Conservation (phyloP, 1,139 yeast genomes). For the Suhomyces taliae region DNA sequence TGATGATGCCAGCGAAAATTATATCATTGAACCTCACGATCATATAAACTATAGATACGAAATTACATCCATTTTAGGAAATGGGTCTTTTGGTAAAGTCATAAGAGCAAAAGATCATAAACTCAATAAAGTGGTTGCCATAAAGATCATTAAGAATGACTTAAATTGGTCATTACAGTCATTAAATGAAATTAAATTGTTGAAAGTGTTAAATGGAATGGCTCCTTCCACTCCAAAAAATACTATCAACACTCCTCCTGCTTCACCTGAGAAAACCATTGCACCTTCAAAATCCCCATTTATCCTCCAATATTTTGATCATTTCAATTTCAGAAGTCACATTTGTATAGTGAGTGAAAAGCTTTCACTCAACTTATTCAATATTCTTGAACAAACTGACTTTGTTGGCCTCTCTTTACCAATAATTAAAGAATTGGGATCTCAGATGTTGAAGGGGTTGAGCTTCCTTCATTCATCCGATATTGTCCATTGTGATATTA, state of each 20-base stretch:
- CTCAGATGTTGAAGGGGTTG: slow-evolving; percentile 60
- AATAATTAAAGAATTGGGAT: slow-evolving; percentile 51
- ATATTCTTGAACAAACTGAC: slow-evolving; percentile 58
- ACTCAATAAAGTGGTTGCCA: slow-evolving; percentile 53
- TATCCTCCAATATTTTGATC: slow-evolving; percentile 60
- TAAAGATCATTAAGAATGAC: slow-evolving; percentile 75
- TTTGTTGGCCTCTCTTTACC: slow-evolving; percentile 62
- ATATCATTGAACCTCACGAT: slow-evolving; percentile 56
- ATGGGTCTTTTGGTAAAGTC: slow-evolving; percentile 85
- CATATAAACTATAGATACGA: slow-evolving; percentile 79
- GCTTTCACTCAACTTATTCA: slow-evolving; percentile 66
- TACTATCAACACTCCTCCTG: neutral
- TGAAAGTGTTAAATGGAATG: slow-evolving; percentile 44
- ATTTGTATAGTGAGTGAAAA: slow-evolving; percentile 79
- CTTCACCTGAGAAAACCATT: neutral
- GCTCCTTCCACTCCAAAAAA: neutral
- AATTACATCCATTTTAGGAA: slow-evolving; percentile 60
- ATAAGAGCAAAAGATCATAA: slow-evolving; percentile 71
- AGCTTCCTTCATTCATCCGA: slow-evolving; percentile 55
- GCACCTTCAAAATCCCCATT: slow-evolving; percentile 23
- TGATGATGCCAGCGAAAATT: slow-evolving; percentile 70
- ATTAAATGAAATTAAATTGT: slow-evolving; percentile 69
- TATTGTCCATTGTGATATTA: slow-evolving; percentile 78
- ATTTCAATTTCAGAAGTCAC: slow-evolving; percentile 80
- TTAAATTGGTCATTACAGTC: slow-evolving; percentile 78